Evolutionary conservation across 495 filamentous ascomycete genomes (phyloP).

Genomic region (Annulohypoxylon moriforme): DNA sequence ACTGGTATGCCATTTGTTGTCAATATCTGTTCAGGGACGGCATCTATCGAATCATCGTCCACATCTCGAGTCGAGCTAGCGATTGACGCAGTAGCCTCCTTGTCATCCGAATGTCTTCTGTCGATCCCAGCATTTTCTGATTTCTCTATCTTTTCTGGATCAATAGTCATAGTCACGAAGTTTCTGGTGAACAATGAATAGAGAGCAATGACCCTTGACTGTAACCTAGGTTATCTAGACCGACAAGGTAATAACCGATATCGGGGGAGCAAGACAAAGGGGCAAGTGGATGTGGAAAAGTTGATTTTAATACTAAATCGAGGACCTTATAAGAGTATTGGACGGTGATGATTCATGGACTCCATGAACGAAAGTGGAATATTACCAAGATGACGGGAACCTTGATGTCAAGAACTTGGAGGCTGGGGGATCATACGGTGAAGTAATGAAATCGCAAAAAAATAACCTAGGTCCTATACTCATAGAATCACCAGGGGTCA

Average conservation of each 20-base stretch:
- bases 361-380: background rate
- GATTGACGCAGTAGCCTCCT: slow-evolving; percentile 27
- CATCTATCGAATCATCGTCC: slow-evolving; percentile 31
- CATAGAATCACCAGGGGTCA: background rate
- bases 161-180: slow-evolving; percentile 17
- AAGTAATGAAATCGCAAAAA: slow-evolving; percentile 4
- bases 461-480: background rate
- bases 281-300: background rate
- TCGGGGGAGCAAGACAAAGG: slow-evolving; percentile 19
- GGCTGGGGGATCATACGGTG: background rate
- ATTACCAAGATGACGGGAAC: slow-evolving; percentile 14
- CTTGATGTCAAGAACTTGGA: slow-evolving; percentile 9
- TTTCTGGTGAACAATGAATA: background rate
- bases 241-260: slow-evolving; percentile 23
- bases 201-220: background rate
- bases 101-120: slow-evolving; percentile 12
- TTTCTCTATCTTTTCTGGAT: slow-evolving; percentile 36
- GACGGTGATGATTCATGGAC: background rate
- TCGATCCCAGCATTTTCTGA: background rate
- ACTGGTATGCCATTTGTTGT: slow-evolving; percentile 33
- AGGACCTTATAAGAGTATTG: background rate
- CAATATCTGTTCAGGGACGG: slow-evolving; percentile 23
- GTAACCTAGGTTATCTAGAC: background rate
- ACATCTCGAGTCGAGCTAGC: slow-evolving; percentile 15
- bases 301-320: background rate